Base-by-base conservation (phyloP, 1,284 basidiomycete species). In the Melanopsichium pennsylvanicum region DNA sequence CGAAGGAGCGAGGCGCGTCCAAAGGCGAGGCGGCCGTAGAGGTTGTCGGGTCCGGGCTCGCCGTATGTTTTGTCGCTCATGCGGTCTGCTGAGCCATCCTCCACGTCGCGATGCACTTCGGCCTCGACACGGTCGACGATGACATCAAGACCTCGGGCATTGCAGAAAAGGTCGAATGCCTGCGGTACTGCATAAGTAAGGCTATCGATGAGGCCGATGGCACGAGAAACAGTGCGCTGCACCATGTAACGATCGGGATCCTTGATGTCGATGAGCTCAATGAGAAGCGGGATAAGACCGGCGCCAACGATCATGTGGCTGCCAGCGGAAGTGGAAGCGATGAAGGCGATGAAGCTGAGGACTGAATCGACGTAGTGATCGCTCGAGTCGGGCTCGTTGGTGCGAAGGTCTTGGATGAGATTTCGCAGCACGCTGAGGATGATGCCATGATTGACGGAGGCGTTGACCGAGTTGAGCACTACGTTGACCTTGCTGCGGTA, bases 241-340 rank as follows among this genome's bases (percentile, higher is more conserved):
- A 78, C 72, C 55, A 80, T 71, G 64, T 74, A 76, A 10, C 57
- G 44, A 21, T 70, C 55, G 3, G 73, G 62, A 7, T 55, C 45
- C 12, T 27, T 25, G 38, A 71, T 69, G 27, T 63, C 49, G 33
- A 76, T 41, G 8, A 81, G 50, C 36, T 76, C 60, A 42, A 81
- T 43, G 13, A 99, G 85, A 8, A 95, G 84, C 1, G 92, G 92
- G 25, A 98, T 86, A 38, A 97, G 84, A 3, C 96, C 96, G n/a
- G 96, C 94, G n/a, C 92, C 91, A 54, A 97, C 90, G 36, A 97
- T 88, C 89, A 96, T 91, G 75, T 90, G 92, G 27, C 91, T 92
- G 26, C 92, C 92, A 2, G 88, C 86, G 3, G 90, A 86, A 73
- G 92, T 89, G 16, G 90, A 89, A 12, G 92, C 88, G 66, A 98